Evolutionary conservation across 345 rosid species (phyloP), one percentile per base, ranked within the genome.

Genomic region (Rhodamnia argentea): DNA sequence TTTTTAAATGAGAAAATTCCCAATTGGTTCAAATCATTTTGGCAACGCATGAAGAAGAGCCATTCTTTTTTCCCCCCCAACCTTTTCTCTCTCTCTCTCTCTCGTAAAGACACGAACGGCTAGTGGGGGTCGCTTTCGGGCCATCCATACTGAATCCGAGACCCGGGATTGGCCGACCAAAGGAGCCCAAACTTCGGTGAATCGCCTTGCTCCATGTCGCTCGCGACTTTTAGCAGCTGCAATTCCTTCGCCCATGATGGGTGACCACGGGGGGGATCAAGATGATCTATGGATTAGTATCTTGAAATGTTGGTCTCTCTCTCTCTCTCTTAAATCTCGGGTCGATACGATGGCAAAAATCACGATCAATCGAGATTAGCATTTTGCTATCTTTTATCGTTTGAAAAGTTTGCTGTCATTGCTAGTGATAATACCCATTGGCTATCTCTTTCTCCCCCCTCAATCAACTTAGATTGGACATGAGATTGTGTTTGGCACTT

Each of bases 71-170:
- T 22, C 23, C 7, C 12, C 47, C 26, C 13, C 47, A 7, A 7
- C 20, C 37, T 16, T 51, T 12, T 51, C 52, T 50, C 52, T 50
- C 52, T 22, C 23, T 55, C 78, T 32, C 22, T 37, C 81, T 9
- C 81, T 37, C 81, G 81, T 57, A 10, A 37, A 70, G 13, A 10
- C 81, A 4, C 81, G 13, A 70, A 70, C 26, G 9, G 78, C 8
- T 70, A 70, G 78, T 70, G 78, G 78, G 23, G 47, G 78, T 42
- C 47, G 81, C 81, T 70, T 18, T 70, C 47, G 81, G 47, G 81
- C 13, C 26, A 70, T 20, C 47, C 81, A 7, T 10, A 11, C 10
- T 42, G 78, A 18, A 32, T 20, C 76, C 13, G 13, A 20, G 24
- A 44, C 47, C 20, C 26, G 81, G 81, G 81, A 37, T 70, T 70